Conservation (phyloP, 306 rosid species). For the Medicago lupulina region DNA sequence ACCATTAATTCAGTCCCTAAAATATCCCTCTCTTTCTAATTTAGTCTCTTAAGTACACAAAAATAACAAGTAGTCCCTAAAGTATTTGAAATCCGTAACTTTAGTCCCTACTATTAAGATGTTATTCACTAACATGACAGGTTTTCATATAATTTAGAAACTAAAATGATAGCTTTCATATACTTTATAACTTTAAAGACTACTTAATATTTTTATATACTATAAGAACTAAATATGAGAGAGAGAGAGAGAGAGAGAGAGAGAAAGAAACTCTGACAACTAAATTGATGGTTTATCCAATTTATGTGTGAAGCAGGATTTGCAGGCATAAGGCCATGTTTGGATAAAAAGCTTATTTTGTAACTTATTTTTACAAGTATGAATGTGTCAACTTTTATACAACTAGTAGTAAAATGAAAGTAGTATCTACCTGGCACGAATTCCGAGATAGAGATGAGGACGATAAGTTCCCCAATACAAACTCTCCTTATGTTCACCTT, state of each 20-base stretch:
- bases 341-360: too few relatives aligned
- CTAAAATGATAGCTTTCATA: not conserved
- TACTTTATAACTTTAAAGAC: not conserved
- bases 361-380: too few relatives aligned
- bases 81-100: not conserved
- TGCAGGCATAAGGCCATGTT: not conserved
- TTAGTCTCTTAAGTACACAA: not conserved
- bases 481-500: slow-evolving; percentile 91
- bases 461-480: slow-evolving; percentile 99
- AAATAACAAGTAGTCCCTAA: not conserved
- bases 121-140: not conserved
- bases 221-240: not conserved
- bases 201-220: not conserved
- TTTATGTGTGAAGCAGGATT: not conserved
- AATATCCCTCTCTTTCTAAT: not conserved
- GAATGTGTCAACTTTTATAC: slow-evolving; percentile 17
- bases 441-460: slow-evolving; percentile 85
- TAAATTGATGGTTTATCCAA: not conserved
- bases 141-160: not conserved
- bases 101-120: not conserved
- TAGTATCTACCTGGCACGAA: slow-evolving; percentile 71
- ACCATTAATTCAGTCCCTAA: not conserved
- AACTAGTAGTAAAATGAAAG: too few relatives aligned
- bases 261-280: not conserved
- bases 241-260: too few relatives aligned